Base-by-base conservation (phyloP, 2,329 filamentous ascomycete species). In the Mycosphaerella arachidis region DNA sequence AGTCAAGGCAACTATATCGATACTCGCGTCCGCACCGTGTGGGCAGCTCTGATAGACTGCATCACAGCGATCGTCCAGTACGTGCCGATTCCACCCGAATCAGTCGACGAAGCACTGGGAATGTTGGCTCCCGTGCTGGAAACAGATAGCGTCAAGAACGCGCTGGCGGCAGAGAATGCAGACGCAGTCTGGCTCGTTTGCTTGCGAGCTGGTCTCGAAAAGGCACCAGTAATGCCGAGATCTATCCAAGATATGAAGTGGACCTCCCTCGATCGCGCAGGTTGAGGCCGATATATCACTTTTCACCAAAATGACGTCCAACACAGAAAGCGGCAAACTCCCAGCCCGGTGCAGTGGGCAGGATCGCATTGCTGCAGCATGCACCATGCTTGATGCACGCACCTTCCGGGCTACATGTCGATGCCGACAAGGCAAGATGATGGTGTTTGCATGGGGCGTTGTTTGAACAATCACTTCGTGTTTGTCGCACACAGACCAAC, bases 131-230 rank as follows among this genome's bases (percentile, higher is more conserved):
- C 73, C 2, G 67, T 75, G 10, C 40, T 77, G 5, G 63, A 67
- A 10, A 67, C 68, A 6, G 57, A 68, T 1, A 77, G 82, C 52
- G 81, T 87, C 10, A 81, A 79, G 52, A 74, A 76, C 35, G 85
- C 84, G 10, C 73, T 94, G 50, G 85, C 89, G 65, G 75, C 71
- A 3, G 76, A 88, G 56, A 92, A 93, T 72, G 78, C 81, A 0
- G 90, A 94, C 77, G 87, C 88, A 1, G 87, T 94, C 4, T 95
- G 91, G 91, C 74, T 93, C 64, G 78, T 79, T 45, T 74, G 84
- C 68, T 82, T 69, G 48, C 61, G 63, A 45, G 53, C 37, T 57
- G 68, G 67, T 20, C 37, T 24, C 10, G 13, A 58, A 13, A 46
- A 10, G n/a, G 9, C 57, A 24, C 63, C 61, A 8, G 40, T 27